Evolutionary conservation across 805 yeast species (phyloP), one percentile per base, ranked within the genome.

Genomic region (Candida schatavii): DNA sequence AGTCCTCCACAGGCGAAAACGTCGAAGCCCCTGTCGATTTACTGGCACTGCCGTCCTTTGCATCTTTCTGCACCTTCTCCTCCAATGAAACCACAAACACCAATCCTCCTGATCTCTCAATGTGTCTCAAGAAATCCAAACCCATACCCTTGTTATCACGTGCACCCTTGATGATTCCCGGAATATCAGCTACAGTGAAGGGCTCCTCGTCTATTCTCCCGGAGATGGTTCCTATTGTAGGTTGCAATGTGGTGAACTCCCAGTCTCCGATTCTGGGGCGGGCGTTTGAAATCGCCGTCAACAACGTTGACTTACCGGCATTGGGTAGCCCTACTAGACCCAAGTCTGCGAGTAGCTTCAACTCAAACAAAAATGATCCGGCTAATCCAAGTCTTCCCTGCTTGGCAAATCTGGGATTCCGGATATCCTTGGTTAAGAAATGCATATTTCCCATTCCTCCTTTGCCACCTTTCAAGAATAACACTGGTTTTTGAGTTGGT

Each of bases 361-460:
- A 68, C 63, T 93, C 99, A 48, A 93, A 78, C 43, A 88, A 63
- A 47, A 93, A 88, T 42, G 72, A 68, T 15, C 78, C 76, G 28
- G 79, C 81, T 2, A 88, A 49, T 0, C 88, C 88, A 4, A 62
- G 63, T 45, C 98, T 75, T 3, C 98, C 99, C 20, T 57, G 59
- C 55, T 89, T 90, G 21, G 91, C 79, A 60, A 93, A 93, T 42
- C 95, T 70, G 11, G 99, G 99, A 54, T 89, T 91, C 46, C 97
- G 77, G 44, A 93, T 81, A 39, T 80, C 78, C 35, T 83, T 74
- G 1, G 97, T 88, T 37, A 87, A 70, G 57, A 93, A 93, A 60
- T 91, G 96, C 93, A 88, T 88, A 61, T 93, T 93, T 1, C 99
- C 99, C 68, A 91, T 72, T 0, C 99, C 99, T 17, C 98, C 98